Evolutionary conservation across 2,329 filamentous ascomycete genomes (phyloP).

Genomic region (Calcarisporium arbuscula): DNA sequence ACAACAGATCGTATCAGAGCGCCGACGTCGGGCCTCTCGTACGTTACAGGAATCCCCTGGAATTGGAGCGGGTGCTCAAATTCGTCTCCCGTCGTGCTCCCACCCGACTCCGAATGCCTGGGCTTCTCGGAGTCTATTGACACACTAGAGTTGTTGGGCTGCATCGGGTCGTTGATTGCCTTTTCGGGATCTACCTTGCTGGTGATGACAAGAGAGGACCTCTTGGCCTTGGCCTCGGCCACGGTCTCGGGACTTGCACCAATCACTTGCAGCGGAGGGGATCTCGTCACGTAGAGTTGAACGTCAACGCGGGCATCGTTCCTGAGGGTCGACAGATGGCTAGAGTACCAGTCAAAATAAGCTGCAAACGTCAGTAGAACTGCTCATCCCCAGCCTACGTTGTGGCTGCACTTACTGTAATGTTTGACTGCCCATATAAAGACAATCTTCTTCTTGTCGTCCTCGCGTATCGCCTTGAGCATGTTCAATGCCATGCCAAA

Average conservation of each 20-base stretch:
- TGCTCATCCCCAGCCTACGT: background rate
- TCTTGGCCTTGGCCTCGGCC: constrained; percentile 9
- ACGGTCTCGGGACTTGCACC: background rate
- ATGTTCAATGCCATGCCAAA: constrained; percentile 32
- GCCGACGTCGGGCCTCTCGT: constrained; percentile 30
- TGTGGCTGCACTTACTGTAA: constrained; percentile 21
- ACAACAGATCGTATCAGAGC: constrained; percentile 27
- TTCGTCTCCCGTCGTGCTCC: constrained; percentile 1
- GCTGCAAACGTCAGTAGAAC: constrained; percentile 21
- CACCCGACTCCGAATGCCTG: constrained; percentile 12
- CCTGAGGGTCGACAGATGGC: constrained; percentile 26
- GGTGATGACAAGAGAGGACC: constrained; percentile 7
- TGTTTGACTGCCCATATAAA: constrained; percentile 35
- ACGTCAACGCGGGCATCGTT: constrained; percentile 22
- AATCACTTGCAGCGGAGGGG: background rate
- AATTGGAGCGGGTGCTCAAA: background rate
- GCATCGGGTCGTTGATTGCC: background rate
- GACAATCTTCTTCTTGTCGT: constrained; percentile 20
- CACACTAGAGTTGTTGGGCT: background rate
- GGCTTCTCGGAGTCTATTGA: constrained; percentile 13
- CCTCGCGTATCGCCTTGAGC: constrained; percentile 18
- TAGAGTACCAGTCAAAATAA: constrained; percentile 29
- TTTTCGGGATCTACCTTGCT: constrained; percentile 9
- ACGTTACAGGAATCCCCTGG: constrained; percentile 18
- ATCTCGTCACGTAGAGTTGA: constrained; percentile 29